phyloP scores from a whole-genome alignment of 768 basidiomycete genomes.

The Lentinus tigrinus region DNA sequence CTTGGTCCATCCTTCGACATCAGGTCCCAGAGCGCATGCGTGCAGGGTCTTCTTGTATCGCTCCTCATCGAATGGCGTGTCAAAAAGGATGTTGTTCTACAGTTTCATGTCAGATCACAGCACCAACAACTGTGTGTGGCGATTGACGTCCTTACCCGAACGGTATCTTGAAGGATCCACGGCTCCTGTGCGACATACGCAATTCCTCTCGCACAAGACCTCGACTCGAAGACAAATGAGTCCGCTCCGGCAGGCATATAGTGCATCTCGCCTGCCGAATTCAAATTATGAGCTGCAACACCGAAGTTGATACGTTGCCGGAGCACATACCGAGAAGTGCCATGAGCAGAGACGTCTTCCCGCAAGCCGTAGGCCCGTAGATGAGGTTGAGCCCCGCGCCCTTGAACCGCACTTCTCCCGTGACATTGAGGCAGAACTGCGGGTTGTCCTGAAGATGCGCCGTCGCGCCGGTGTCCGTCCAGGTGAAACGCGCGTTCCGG shows the following conservation, averaged over 20 bases:
- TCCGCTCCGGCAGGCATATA: slow-evolving; percentile 45
- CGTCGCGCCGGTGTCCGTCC: slow-evolving; percentile 41
- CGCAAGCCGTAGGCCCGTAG: slow-evolving; percentile 52
- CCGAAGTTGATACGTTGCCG: background rate
- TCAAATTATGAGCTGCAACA: background rate
- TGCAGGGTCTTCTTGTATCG: slow-evolving; percentile 30
- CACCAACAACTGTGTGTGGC: background rate
- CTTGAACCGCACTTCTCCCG: slow-evolving; percentile 51
- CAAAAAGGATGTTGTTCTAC: slow-evolving; percentile 50
- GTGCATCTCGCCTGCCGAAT: slow-evolving; percentile 58
- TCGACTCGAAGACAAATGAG: slow-evolving; percentile 70
- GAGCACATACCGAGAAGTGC: slow-evolving; percentile 52
- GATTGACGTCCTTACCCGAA: background rate
- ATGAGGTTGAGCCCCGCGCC: slow-evolving; percentile 50
- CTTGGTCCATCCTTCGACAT: slow-evolving; percentile 45
- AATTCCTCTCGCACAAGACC: slow-evolving; percentile 59
- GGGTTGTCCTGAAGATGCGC: slow-evolving; percentile 34
- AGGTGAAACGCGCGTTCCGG: slow-evolving; percentile 53
- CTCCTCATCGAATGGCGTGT: slow-evolving; percentile 40
- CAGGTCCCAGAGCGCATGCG: slow-evolving; percentile 42
- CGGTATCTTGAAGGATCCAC: slow-evolving; percentile 49
- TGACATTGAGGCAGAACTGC: slow-evolving; percentile 44
- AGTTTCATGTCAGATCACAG: no score
- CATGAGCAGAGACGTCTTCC: slow-evolving; percentile 62
- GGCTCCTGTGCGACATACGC: slow-evolving; percentile 78